Percentiles rank a stretch among this genome's conserved stretches.
Evolutionary conservation across 495 filamentous ascomycete species (phyloP).

Genomic region (Penicillium longicatenatum): DNA sequence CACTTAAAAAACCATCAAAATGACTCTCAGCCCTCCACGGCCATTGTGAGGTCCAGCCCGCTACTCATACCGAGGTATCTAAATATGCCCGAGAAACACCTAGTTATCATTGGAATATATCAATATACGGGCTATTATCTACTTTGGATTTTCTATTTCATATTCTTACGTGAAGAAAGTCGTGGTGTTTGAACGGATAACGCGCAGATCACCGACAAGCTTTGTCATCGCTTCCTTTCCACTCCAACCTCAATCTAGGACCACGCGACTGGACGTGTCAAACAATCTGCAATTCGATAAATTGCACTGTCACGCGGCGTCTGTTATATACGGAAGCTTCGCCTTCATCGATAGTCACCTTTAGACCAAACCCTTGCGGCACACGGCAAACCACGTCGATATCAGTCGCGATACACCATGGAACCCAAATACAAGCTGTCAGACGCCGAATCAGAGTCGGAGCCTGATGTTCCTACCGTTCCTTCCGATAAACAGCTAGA

Average conservation of each 20-base stretch:
- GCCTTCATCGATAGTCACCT: background rate
- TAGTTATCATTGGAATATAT: too few relatives aligned
- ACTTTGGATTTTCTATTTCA: too few relatives aligned
- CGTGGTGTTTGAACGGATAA: background rate
- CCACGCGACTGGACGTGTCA: slow-evolving; percentile 6
- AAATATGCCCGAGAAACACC: too few relatives aligned
- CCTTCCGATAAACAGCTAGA: slow-evolving; percentile 42
- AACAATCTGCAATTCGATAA: background rate
- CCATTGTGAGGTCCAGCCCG: too few relatives aligned
- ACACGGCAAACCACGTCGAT: background rate
- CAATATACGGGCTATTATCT: too few relatives aligned
- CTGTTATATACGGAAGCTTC: background rate
- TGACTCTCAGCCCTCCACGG: too few relatives aligned
- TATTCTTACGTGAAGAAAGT: too few relatives aligned
- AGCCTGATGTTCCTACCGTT: background rate
- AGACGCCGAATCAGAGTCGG: slow-evolving; percentile 37
- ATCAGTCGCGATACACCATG: slow-evolving; percentile 25
- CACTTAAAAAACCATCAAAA: too few relatives aligned
- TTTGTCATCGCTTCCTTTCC: slow-evolving; percentile 9
- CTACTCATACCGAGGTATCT: too few relatives aligned
- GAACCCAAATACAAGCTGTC: slow-evolving; percentile 37
- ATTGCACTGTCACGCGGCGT: background rate
- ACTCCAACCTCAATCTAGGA: background rate
- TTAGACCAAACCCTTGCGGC: background rate
- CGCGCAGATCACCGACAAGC: slow-evolving; percentile 2